Conservation (phyloP, 495 filamentous ascomycete species). For the Trichoderma reesei region DNA sequence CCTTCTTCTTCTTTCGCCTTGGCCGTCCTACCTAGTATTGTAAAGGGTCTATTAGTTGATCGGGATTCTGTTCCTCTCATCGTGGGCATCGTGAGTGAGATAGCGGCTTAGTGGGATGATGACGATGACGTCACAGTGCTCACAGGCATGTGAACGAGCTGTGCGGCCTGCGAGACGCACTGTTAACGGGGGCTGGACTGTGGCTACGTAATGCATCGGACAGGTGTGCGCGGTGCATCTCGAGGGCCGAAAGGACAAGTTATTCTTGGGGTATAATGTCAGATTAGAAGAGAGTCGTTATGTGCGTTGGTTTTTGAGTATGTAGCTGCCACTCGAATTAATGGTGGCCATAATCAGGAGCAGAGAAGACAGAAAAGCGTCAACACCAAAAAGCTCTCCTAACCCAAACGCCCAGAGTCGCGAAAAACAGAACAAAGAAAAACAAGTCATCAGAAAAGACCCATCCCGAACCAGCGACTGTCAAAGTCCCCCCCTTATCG, state of each 20-base stretch:
- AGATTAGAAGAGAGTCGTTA: background rate
- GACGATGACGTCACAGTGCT: background rate
- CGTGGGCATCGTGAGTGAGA: background rate
- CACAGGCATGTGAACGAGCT: background rate
- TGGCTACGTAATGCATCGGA: background rate
- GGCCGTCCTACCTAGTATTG: no score
- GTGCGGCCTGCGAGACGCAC: background rate
- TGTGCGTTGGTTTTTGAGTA: background rate
- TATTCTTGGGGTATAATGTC: background rate
- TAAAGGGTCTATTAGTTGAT: background rate
- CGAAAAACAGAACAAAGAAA: background rate
- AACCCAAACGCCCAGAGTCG: background rate
- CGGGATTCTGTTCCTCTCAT: no score
- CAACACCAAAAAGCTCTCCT: background rate
- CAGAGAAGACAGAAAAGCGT: background rate
- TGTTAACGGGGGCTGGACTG: background rate
- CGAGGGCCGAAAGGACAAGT: background rate
- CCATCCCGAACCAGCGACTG: background rate
- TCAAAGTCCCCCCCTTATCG: background rate
- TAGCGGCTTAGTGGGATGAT: background rate
- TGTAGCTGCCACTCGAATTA: background rate
- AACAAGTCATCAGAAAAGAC: background rate
- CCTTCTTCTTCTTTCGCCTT: no score
- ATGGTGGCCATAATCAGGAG: background rate
- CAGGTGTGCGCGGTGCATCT: background rate